Conservation (phyloP, 2,329 filamentous ascomycete species). For the Thielaviopsis euricoi region DNA sequence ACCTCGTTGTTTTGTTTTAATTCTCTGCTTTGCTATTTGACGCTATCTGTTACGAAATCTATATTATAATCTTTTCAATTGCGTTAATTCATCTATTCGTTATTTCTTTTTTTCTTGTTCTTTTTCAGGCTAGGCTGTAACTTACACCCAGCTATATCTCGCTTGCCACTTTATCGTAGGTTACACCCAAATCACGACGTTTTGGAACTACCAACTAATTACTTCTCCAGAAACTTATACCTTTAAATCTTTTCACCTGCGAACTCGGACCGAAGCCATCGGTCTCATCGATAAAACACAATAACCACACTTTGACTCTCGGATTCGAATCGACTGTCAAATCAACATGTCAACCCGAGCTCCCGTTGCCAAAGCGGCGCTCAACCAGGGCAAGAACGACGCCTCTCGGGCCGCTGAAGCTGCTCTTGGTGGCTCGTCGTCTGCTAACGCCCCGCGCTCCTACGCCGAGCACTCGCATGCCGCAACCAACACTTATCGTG, state of each 20-base stretch:
- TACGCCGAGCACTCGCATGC: slow-evolving; percentile 2
- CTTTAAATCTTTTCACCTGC: not conserved
- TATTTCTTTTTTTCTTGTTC: not conserved
- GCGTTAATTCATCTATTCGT: too few species aligned
- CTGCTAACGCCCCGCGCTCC: not conserved
- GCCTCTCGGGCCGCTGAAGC: not conserved
- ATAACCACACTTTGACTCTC: not conserved
- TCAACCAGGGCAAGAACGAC: not conserved
- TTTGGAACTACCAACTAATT: not conserved
- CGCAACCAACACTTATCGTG: slow-evolving; percentile 2
- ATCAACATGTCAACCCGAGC: not conserved
- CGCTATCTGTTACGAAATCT: not conserved
- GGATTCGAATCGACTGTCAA: not conserved
- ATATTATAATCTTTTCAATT: not conserved
- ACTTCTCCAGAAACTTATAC: not conserved
- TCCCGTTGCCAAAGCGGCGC: slow-evolving; percentile 2
- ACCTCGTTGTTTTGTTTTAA: not conserved
- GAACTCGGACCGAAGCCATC: not conserved
- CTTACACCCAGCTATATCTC: not conserved
- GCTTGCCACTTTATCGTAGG: not conserved
- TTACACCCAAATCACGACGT: not conserved
- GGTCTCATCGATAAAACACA: not conserved
- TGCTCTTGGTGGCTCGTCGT: not conserved
- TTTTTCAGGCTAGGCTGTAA: not conserved
- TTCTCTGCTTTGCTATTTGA: not conserved